Evolutionary conservation across 2,329 filamentous ascomycete species (phyloP).

Genomic region (Phaeosphaeriaceae sp.): DNA sequence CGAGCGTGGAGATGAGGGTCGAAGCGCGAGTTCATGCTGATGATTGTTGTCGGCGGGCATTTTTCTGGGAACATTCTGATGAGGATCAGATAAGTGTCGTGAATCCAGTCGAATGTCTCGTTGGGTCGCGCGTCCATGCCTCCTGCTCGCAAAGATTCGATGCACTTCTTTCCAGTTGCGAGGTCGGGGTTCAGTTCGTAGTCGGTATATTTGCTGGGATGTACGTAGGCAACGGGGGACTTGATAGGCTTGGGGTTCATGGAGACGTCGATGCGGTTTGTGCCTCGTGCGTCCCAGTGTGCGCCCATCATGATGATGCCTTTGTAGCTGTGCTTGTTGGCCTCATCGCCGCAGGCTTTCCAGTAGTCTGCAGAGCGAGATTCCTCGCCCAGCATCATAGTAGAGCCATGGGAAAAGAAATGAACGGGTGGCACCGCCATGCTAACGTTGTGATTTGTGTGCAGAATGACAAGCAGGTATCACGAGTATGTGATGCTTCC

Average conservation of each 20-base stretch:
- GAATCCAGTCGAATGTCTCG: constrained; percentile 71
- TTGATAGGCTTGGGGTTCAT: constrained; percentile 67
- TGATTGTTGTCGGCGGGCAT: constrained; percentile 71
- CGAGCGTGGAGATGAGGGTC: constrained; percentile 65
- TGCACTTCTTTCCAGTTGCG: constrained; percentile 57
- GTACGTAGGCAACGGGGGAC: constrained; percentile 70
- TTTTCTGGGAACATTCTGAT: constrained; percentile 72
- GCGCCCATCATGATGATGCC: constrained; percentile 73
- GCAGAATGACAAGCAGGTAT: too few relatives aligned
- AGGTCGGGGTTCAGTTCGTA: constrained; percentile 70
- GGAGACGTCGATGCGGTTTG: constrained; percentile 64
- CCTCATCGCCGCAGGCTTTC: constrained; percentile 70
- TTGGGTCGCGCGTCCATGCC: constrained; percentile 65
- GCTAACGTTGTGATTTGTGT: not conserved
- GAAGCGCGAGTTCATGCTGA: constrained; percentile 62
- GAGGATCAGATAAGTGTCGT: constrained; percentile 73
- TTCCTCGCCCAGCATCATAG: constrained; percentile 74
- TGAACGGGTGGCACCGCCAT: constrained; percentile 62
- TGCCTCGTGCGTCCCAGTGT: constrained; percentile 67
- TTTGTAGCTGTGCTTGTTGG: constrained; percentile 65
- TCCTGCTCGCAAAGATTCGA: constrained; percentile 57
- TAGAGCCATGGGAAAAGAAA: constrained; percentile 74
- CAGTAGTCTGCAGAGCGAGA: constrained; percentile 68
- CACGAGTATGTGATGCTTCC: too few relatives aligned
- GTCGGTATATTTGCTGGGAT: constrained; percentile 68